A percentile compares a stretch with the other conserved stretches of the same genome.
phyloP scores from a whole-genome alignment of 1,284 basidiomycete species.

The Cutaneotrichosporon daszewskae region DNA sequence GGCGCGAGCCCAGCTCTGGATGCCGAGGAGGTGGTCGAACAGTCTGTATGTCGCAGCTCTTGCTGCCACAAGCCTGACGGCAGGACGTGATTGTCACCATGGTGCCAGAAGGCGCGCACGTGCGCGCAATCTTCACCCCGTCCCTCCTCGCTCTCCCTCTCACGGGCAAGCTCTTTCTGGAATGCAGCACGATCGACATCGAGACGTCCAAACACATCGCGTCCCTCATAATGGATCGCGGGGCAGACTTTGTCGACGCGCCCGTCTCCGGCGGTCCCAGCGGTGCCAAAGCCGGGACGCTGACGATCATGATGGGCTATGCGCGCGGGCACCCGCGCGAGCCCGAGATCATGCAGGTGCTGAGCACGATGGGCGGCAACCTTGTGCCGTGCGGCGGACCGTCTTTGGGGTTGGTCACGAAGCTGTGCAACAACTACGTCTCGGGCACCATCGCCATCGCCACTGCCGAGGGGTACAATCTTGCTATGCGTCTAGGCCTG shows the following conservation, averaged over 20 bases:
- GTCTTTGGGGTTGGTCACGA: conserved; percentile 7
- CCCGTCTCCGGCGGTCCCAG: conserved; percentile 10
- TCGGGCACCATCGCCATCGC: conserved; percentile 13
- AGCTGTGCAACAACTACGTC: conserved; percentile 14
- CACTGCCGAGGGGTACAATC: conserved; percentile 12
- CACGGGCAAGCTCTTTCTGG: conserved; percentile 8
- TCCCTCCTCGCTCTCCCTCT: neutral
- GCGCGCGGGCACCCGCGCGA: conserved; percentile 1
- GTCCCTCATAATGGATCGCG: neutral
- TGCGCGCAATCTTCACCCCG: neutral
- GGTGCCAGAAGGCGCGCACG: conserved; percentile 8
- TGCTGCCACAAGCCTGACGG: neutral
- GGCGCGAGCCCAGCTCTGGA: neutral
- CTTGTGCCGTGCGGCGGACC: conserved; percentile 9
- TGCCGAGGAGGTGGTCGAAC: conserved; percentile 2
- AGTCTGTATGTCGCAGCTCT: neutral
- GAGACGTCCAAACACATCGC: neutral
- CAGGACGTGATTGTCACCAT: conserved; percentile 9
- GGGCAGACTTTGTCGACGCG: conserved; percentile 8
- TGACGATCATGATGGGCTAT: conserved; percentile 10
- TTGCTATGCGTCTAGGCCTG: conserved; percentile 10
- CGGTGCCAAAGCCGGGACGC: neutral
- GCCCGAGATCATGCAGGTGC: neutral
- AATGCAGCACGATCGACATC: conserved; percentile 10
- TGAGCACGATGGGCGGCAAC: conserved; percentile 8